These are phyloP conservation scores for Penicillium sp. DNA, from an alignment of 2,329 filamentous ascomycete species.

Conservation along the genomic window DNA sequence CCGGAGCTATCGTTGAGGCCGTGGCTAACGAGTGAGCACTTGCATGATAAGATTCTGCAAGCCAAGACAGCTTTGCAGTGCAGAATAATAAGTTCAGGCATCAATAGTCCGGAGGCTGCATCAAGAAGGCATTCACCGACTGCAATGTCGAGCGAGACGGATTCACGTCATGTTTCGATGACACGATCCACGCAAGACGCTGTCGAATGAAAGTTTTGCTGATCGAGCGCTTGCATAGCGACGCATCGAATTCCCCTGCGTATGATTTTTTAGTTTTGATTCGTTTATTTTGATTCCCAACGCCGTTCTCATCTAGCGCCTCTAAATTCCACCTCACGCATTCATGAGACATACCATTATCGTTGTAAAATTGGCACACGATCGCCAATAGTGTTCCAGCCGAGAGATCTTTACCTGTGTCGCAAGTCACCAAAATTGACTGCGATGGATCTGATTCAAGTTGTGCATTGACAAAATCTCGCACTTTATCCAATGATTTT, in stretches of 20 bases:
- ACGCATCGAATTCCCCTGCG: slow-evolving; percentile 34
- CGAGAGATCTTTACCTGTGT: slow-evolving; percentile 76
- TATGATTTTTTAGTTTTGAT: not conserved
- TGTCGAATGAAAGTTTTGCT: slow-evolving; percentile 77
- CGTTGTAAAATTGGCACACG: slow-evolving; percentile 71
- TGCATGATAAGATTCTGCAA: not conserved
- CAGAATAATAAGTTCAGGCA: slow-evolving; percentile 2
- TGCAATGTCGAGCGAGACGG: slow-evolving; percentile 83
- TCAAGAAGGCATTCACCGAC: slow-evolving; percentile 87
- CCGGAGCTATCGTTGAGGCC: slow-evolving; percentile 51
- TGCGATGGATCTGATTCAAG: slow-evolving; percentile 31
- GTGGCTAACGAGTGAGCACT: slow-evolving; percentile 43
- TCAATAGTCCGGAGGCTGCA: slow-evolving; percentile 52
- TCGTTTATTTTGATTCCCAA: slow-evolving; percentile 17
- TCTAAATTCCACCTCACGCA: slow-evolving; percentile 10
- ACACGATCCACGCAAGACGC: slow-evolving; percentile 79
- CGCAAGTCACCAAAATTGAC: slow-evolving; percentile 65
- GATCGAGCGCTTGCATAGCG: slow-evolving; percentile 41
- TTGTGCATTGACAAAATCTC: slow-evolving; percentile 52
- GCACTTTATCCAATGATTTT: slow-evolving; percentile 64
- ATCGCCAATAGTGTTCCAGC: slow-evolving; percentile 76
- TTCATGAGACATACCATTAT: slow-evolving; percentile 53
- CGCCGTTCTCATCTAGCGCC: slow-evolving; percentile 20
- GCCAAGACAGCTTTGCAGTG: slow-evolving; percentile 7
- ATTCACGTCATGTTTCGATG: slow-evolving; percentile 74